Evolutionary conservation across 352 stramenopile species (phyloP), one percentile per base, ranked within the genome.

Genomic region (Phytophthora boehmeriae): DNA sequence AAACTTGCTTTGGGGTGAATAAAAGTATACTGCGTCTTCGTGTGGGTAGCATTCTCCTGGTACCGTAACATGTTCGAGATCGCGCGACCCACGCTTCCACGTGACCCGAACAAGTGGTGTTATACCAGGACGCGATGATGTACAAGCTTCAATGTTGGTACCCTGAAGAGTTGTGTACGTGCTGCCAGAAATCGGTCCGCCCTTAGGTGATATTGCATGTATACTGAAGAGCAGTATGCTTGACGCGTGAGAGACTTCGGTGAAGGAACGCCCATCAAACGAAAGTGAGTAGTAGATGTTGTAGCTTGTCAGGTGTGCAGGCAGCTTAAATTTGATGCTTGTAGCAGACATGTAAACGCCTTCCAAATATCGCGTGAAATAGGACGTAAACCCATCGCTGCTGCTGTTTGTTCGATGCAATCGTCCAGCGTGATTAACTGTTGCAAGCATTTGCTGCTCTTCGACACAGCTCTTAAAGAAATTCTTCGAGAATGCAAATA

Each of bases 1-100:
- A 63, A 92, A 92, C 44, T 82, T 86, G 63, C 83, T 92, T 55
- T 89, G 80, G 10, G 80, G 83, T 0, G 80, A 84, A 52, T 92
- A 90, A 25, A 92, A 90, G 64, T 90, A 92, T 9, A 92, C 61
- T 2, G 68, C 54, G 38, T 90, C 79, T 65, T 92, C 83, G 0
- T 59, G 73, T 1, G 73, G 63, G 38, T 92, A 92, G 45, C 74
- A 80, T 50, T 92, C 83, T 1, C 73, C 83, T 0, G 65, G 54
- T 0, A 92, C 78, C 6, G 76, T 59, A 13, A 88, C 70, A 27
- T 73, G 75, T 39, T 92, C 83, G 11, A 92, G 79, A 44, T 90
- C 80, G 45, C 76, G 76, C 10, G 67, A 38, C 4, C 78, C 80
- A 8, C 76, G 73, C 45, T 83, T 84, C 80, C 80, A 92, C 10